Conservation (phyloP, 78 protist species). For the Dictyostelium purpureum region DNA sequence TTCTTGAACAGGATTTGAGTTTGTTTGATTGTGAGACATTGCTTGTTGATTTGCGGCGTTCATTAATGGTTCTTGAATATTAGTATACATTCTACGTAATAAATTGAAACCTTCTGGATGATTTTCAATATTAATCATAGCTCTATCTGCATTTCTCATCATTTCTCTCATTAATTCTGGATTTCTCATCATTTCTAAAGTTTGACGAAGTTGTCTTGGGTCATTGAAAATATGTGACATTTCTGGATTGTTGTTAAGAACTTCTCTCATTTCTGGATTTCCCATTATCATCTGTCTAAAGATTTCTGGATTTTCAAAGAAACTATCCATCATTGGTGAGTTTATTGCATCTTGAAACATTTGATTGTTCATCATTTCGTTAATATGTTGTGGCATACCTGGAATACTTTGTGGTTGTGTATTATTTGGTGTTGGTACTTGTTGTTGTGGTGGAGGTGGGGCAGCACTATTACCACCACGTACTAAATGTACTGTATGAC, state of each 20-base stretch:
- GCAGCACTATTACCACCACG: conserved; percentile 55
- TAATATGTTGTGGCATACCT: conserved; percentile 37
- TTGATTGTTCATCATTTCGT: conserved; percentile 61
- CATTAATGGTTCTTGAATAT: conserved; percentile 89
- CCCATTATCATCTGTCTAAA: conserved; percentile 79
- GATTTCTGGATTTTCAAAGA: conserved; percentile 89
- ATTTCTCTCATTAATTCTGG: conserved; percentile 93
- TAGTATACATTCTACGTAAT: conserved; percentile 87
- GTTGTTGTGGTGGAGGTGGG: conserved; percentile 65
- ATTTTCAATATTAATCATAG: conserved; percentile 90
- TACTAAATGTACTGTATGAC: conserved; percentile 91
- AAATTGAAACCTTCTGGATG: conserved; percentile 93
- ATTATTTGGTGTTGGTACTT: conserved; percentile 34
- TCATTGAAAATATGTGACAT: conserved; percentile 87
- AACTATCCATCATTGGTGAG: conserved; percentile 78
- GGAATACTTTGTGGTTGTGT: conserved; percentile 39
- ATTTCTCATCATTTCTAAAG: conserved; percentile 88
- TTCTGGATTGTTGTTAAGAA: conserved; percentile 93
- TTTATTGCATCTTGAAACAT: conserved; percentile 88
- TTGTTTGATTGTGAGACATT: conserved; percentile 69
- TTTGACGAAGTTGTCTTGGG: conserved; percentile 87
- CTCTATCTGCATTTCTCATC: conserved; percentile 92
- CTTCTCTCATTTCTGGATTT: conserved; percentile 91
- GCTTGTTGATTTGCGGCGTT: conserved; percentile 75
- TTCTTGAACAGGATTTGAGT: neutral